Evolutionary conservation across 768 basidiomycete genomes (phyloP).

Genomic region (Megacollybia marginata): DNA sequence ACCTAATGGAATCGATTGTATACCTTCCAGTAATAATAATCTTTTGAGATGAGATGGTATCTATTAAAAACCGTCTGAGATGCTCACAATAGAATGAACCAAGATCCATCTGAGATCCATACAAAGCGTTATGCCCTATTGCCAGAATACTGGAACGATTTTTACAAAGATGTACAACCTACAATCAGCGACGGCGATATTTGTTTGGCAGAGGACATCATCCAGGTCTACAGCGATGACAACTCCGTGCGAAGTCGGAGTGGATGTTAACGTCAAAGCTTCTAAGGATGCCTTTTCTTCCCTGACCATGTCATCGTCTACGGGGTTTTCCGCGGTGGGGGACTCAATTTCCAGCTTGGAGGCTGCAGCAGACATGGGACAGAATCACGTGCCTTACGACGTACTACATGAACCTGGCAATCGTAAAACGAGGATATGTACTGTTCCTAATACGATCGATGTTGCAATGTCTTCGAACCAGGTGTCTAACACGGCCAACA

Average conservation of each 20-base stretch:
- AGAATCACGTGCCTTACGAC: neutral
- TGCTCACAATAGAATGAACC: constrained; percentile 55
- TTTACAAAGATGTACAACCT: constrained; percentile 12
- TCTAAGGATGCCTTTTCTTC: constrained; percentile 21
- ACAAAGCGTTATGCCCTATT: constrained; percentile 60
- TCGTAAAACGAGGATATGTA: constrained; percentile 8
- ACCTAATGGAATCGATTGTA: neutral
- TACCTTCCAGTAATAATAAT: constrained; percentile 77
- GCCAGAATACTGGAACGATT: neutral
- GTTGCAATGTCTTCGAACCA: constrained; percentile 15
- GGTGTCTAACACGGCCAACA: constrained; percentile 19
- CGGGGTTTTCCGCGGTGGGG: neutral
- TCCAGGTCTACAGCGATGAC: constrained; percentile 62
- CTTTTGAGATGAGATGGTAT: constrained; percentile 17
- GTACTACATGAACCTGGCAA: neutral
- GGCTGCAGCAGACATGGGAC: constrained; percentile 5
- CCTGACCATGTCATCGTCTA: constrained; percentile 6
- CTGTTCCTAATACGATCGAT: constrained; percentile 12
- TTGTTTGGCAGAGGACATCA: constrained; percentile 63
- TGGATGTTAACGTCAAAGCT: constrained; percentile 10
- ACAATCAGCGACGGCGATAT: constrained; percentile 51
- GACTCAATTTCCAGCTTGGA: constrained; percentile 3
- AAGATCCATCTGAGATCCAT: constrained; percentile 48
- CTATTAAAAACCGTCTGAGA: neutral
- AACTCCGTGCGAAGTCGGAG: constrained; percentile 21